Evolutionary conservation across 176 grass and related monocot species (phyloP).

Genomic region (Carex littledalei): DNA sequence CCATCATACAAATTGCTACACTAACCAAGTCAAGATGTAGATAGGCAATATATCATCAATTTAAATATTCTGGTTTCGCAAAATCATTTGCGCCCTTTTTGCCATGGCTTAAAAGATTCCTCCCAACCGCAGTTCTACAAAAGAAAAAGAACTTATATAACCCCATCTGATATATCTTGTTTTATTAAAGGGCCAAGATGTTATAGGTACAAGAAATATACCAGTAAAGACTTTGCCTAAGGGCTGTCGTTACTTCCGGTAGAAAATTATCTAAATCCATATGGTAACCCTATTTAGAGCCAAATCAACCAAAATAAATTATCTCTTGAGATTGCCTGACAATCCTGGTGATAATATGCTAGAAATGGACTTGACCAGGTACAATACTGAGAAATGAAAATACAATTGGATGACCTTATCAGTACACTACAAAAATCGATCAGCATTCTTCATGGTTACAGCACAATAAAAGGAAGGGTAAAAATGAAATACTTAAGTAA

Average conservation of each 20-base stretch:
- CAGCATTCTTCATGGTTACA: background rate
- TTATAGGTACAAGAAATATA: background rate
- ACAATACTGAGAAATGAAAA: background rate
- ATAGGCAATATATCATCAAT: background rate
- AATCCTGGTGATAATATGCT: background rate
- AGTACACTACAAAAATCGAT: background rate
- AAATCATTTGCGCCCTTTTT: conserved; percentile 21
- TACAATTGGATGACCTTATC: background rate
- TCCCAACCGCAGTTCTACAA: conserved; percentile 56
- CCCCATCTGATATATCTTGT: background rate
- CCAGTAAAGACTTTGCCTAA: background rate
- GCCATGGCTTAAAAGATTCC: conserved; percentile 55
- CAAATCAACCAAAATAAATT: background rate
- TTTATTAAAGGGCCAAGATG: background rate
- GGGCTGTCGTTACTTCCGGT: background rate
- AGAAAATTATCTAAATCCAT: background rate
- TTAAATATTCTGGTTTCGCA: background rate
- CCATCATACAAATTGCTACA: background rate
- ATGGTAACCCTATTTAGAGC: background rate
- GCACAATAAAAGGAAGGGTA: background rate
- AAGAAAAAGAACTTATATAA: background rate
- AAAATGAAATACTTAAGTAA: background rate
- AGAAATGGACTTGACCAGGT: background rate
- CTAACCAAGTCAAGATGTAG: background rate
- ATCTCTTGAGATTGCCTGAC: background rate